phyloP scores from a whole-genome alignment of 208 protist species.

The Phytomonas francai region DNA sequence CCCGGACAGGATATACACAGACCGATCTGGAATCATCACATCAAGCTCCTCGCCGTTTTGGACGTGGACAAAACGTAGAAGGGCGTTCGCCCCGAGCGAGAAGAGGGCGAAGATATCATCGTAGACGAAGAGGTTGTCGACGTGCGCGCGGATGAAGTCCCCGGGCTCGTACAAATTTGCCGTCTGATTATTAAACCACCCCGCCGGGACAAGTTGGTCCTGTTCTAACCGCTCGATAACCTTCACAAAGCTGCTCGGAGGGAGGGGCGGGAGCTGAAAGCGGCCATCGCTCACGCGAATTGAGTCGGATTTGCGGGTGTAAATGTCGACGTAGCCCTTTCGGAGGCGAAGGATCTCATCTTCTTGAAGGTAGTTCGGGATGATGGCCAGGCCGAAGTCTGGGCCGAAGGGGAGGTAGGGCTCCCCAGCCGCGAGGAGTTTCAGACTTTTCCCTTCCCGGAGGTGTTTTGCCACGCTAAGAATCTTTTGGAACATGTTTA shows the following conservation, averaged over 20 bases:
- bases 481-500: conserved; percentile 16
- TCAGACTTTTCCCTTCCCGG: conserved; percentile 54
- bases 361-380: conserved; percentile 75
- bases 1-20: conserved; percentile 82
- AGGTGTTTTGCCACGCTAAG: conserved; percentile 41
- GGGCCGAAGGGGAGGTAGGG: conserved; percentile 80
- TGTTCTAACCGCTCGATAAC: conserved; percentile 75
- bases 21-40: conserved; percentile 74
- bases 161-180: conserved; percentile 85
- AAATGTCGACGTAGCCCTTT: conserved; percentile 76
- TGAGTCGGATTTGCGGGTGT: conserved; percentile 66
- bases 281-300: conserved; percentile 79
- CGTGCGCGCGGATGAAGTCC: conserved; percentile 85
- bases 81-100: conserved; percentile 69
- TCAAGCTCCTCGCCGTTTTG: conserved; percentile 85
- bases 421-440: conserved; percentile 60
- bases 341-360: conserved; percentile 57
- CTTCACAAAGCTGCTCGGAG: conserved; percentile 46
- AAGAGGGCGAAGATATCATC: conserved; percentile 85
- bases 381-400: conserved; percentile 77
- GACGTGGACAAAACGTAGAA: conserved; percentile 81
- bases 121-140: conserved; percentile 89
- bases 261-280: conserved; percentile 80
- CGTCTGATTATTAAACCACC: conserved; percentile 85
- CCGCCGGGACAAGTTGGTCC: conserved; percentile 59